Conservation (phyloP, 169 alveolate genomes). For the Perkinsus chesapeaki region DNA sequence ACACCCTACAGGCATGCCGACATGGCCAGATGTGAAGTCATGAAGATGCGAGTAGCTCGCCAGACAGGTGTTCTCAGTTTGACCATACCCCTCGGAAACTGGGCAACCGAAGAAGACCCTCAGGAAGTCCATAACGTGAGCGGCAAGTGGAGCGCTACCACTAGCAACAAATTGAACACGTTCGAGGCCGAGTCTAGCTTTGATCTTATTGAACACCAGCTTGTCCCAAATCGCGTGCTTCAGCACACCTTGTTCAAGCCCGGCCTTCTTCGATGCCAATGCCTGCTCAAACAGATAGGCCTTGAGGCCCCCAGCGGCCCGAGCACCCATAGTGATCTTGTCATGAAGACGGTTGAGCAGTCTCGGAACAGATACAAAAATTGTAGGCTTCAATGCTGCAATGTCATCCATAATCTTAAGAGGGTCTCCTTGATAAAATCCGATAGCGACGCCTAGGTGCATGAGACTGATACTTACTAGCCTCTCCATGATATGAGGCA, state of each 20-base stretch:
- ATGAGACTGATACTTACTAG: constrained; percentile 17
- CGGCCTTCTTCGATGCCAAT: neutral
- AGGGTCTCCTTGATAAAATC: constrained; percentile 50
- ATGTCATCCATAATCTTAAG: constrained; percentile 61
- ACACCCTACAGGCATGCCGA: neutral
- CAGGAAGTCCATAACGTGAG: constrained; percentile 52
- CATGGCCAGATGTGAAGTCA: neutral
- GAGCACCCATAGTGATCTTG: constrained; percentile 19
- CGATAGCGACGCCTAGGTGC: neutral
- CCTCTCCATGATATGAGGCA: constrained; percentile 76
- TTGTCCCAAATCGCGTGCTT: constrained; percentile 51
- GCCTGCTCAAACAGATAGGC: neutral
- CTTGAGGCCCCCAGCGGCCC: neutral
- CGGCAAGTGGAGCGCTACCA: constrained; percentile 77
- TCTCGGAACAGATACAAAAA: constrained; percentile 73
- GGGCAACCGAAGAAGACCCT: constrained; percentile 53
- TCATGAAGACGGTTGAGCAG: constrained; percentile 57
- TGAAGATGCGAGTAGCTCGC: neutral
- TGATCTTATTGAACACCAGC: constrained; percentile 57
- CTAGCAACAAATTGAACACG: constrained; percentile 58
- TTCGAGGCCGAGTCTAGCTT: constrained; percentile 56
- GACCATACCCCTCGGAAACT: constrained; percentile 48
- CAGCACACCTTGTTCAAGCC: neutral
- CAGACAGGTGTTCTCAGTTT: neutral
- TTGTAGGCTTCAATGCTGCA: constrained; percentile 64